Conservation (phyloP, 2,329 filamentous ascomycete genomes). For the Colletotrichum tabaci region DNA sequence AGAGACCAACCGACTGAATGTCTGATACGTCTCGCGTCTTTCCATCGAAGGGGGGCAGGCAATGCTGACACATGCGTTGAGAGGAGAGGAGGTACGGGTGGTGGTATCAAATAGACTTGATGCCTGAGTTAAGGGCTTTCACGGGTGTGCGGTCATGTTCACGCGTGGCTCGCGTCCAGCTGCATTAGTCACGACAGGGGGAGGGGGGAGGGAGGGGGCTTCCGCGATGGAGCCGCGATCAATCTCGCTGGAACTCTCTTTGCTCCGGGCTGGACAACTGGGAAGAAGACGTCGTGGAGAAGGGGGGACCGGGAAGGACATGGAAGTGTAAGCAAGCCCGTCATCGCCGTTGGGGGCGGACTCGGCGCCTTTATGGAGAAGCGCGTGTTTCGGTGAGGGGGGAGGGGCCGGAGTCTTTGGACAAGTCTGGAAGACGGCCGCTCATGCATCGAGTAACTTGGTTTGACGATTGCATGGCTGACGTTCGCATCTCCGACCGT, state of each 20-base stretch:
- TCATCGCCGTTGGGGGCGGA: background rate
- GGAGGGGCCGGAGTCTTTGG: background rate
- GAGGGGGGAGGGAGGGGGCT: too few species aligned
- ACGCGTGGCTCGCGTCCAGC: too few species aligned
- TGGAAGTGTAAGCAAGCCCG: background rate
- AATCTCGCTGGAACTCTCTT: constrained; percentile 22
- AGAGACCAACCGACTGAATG: background rate
- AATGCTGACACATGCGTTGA: background rate
- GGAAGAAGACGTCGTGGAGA: background rate
- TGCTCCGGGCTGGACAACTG: background rate
- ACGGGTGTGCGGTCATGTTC: too few species aligned
- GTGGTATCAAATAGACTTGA: background rate
- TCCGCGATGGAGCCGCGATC: background rate
- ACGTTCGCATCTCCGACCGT: background rate
- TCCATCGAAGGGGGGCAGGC: background rate
- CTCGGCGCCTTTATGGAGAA: constrained; percentile 40
- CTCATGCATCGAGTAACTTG: too few species aligned
- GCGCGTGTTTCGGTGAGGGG: constrained; percentile 13
- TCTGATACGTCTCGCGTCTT: background rate
- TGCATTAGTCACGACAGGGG: too few species aligned
- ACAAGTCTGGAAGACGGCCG: background rate
- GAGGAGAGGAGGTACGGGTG: too few species aligned
- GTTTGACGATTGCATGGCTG: background rate
- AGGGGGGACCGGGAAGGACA: background rate
- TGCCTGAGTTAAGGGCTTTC: too few species aligned